A percentile compares a stretch with the other conserved stretches of the same genome.
These are phyloP conservation scores for Chlorella sorokiniana DNA, from an alignment of 139 green algal genomes.

Conservation along the genomic window DNA sequence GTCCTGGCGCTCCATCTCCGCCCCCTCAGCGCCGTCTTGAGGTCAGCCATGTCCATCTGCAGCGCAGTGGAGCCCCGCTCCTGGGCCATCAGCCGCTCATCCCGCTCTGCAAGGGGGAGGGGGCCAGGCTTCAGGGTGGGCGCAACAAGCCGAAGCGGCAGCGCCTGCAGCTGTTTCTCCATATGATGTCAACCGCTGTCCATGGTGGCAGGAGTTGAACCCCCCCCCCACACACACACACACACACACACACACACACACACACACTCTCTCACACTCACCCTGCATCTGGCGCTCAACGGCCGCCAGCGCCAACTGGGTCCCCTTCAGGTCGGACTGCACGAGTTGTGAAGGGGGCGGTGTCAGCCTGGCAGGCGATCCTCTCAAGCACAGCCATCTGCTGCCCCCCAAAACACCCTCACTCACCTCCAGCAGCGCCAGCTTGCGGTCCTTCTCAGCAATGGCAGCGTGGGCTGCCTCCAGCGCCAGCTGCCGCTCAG, in stretches of 20 bases:
- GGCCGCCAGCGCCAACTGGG: background rate
- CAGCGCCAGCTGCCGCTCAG: constrained; percentile 8
- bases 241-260: background rate
- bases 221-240: background rate
- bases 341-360: too few species aligned
- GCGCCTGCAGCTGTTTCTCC: background rate
- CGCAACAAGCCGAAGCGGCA: background rate
- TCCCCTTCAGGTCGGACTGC: constrained; percentile 11
- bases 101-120: background rate
- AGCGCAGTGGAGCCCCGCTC: background rate
- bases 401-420: background rate
- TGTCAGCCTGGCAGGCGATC: background rate
- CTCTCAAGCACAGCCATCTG: background rate
- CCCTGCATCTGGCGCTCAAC: constrained; percentile 15
- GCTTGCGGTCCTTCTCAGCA: constrained; percentile 21
- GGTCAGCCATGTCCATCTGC: background rate
- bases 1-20: constrained; percentile 27
- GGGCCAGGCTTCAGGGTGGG: too few species aligned
- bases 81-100: constrained; percentile 19
- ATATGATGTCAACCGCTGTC: background rate
- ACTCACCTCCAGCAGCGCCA: background rate
- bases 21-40: constrained; percentile 11
- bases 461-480: constrained; percentile 11
- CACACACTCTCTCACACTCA: background rate
- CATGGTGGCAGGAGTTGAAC: background rate